A percentile compares a stretch with the other conserved stretches of the same genome.
These are phyloP conservation scores for Nakaseomyces sp. DNA, from an alignment of 1,139 yeast species.

Conservation along the genomic window DNA sequence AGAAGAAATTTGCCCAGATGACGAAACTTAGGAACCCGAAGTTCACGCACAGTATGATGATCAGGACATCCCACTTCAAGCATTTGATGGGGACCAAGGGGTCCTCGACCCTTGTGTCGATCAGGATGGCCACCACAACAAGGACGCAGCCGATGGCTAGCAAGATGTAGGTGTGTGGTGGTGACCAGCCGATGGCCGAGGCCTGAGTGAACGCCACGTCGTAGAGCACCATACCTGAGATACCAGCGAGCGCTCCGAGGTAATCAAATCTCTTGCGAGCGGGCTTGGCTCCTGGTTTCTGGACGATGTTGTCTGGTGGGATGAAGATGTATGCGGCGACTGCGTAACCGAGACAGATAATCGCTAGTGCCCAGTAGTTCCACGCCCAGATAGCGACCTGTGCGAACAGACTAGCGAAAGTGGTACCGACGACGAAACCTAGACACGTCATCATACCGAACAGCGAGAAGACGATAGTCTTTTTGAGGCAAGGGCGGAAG, in stretches of 20 bases:
- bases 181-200: conserved; percentile 50
- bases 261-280: conserved; percentile 35
- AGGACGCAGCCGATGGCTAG: conserved; percentile 41
- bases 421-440: conserved; percentile 41
- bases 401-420: conserved; percentile 40
- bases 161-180: conserved; percentile 41
- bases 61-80: conserved; percentile 36
- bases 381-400: conserved; percentile 42
- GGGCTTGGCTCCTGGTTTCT: conserved; percentile 9
- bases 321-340: conserved; percentile 28
- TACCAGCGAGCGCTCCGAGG: conserved; percentile 41
- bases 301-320: conserved; percentile 28
- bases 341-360: conserved; percentile 31
- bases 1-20: conserved; percentile 43
- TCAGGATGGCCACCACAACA: conserved; percentile 33
- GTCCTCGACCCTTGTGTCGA: conserved; percentile 34
- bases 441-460: conserved; percentile 45
- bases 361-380: conserved; percentile 39
- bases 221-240: conserved; percentile 42
- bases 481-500: conserved; percentile 33
- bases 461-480: conserved; percentile 41
- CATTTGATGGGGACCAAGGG: conserved; percentile 43
- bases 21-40: conserved; percentile 58
- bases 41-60: conserved; percentile 41
- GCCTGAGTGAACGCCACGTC: conserved; percentile 57